A percentile compares a stretch with the other conserved stretches of the same genome.
These are phyloP conservation scores for Phaeophleospora eucalypticola DNA, from an alignment of 2,329 filamentous ascomycete species.

Conservation along the genomic window DNA sequence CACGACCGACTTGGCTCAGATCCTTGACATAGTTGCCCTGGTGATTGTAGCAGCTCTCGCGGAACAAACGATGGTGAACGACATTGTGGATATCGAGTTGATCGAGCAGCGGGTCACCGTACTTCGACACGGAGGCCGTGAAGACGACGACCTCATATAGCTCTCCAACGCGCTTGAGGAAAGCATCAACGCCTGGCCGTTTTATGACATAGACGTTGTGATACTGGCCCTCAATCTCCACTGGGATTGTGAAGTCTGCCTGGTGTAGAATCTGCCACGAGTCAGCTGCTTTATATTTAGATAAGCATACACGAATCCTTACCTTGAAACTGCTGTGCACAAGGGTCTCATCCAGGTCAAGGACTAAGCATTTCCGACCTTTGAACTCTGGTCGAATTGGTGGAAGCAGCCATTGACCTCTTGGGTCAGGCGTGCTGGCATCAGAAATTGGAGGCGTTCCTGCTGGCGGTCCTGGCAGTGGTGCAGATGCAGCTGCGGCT, in stretches of 20 bases:
- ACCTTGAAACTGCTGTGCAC: constrained; percentile 99
- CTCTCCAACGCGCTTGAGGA: constrained; percentile 98
- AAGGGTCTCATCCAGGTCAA: constrained; percentile 93
- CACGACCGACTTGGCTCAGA: constrained; percentile 90
- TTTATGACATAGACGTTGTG: constrained; percentile 99
- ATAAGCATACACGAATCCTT: constrained; percentile 23
- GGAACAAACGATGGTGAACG: constrained; percentile 91
- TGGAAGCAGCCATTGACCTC: constrained; percentile 72
- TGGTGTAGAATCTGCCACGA: constrained; percentile 78
- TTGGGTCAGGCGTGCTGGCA: constrained; percentile 38
- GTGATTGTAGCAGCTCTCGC: constrained; percentile 98
- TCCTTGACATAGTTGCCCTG: constrained; percentile 99
- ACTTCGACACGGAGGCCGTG: constrained; percentile 98
- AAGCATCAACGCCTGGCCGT: constrained; percentile 94
- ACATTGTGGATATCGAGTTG: constrained; percentile 97
- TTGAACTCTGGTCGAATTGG: constrained; percentile 73
- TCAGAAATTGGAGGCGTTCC: not conserved
- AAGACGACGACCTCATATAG: constrained; percentile 98
- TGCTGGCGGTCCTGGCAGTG: constrained; percentile 54
- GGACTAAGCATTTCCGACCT: constrained; percentile 87
- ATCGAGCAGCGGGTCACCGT: constrained; percentile 91
- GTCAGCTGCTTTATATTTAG: not conserved
- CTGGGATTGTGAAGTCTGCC: constrained; percentile 97
- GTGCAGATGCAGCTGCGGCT: constrained; percentile 20
- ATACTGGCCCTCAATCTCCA: constrained; percentile 97